Evolutionary conservation across 2,329 filamentous ascomycete genomes (phyloP), one percentile per base, ranked within the genome.

Genomic region (Fusarium chaquense): DNA sequence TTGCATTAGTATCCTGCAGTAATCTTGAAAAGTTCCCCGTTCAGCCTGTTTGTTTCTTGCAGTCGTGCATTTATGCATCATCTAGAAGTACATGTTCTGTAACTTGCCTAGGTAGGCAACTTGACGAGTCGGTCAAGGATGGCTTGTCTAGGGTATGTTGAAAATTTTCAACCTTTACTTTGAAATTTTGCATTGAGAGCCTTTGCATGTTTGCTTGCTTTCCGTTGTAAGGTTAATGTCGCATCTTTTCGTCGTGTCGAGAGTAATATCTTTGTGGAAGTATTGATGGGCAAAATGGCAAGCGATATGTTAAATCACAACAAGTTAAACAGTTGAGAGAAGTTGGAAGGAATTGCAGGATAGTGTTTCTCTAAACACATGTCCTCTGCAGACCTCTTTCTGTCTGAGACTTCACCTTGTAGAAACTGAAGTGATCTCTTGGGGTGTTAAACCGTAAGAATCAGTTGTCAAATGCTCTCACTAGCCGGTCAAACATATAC

Each of bases 401-500:
- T 22, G 13, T 40, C 9, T 15, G 6, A 15, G 5, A 8, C 13
- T 13, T 41, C 1, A 13, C 4, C 22, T 26, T 15, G 9, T 43
- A 5, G 15, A 26, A 26, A 43, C 10, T n/a, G 1, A 12, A 26
- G 3, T 28, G 3, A 44, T 26, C 3, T 16, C 22, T 26, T 36
- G 32, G 2, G 4, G 9, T 8, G 5, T 33, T 16, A 20, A 22
- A 58, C 8, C 13, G 24, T 35, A 62, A 63, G 32, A 71, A 22
- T 64, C 67, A 74, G 2, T 44, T 62, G 6, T 59, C 3, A 0
- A 72, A 26, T 2, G 62, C 52, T 12, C 36, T 40, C 2, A 44
- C 41, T 58, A 81, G 83, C 20, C 76, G 67, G 4, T 78, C 76
- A 22, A 76, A 75, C 0, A 76, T 78, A 63, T 82, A 83, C 65